Evolutionary conservation across 345 rosid genomes (phyloP).

Genomic region (Salix koriyanagi): DNA sequence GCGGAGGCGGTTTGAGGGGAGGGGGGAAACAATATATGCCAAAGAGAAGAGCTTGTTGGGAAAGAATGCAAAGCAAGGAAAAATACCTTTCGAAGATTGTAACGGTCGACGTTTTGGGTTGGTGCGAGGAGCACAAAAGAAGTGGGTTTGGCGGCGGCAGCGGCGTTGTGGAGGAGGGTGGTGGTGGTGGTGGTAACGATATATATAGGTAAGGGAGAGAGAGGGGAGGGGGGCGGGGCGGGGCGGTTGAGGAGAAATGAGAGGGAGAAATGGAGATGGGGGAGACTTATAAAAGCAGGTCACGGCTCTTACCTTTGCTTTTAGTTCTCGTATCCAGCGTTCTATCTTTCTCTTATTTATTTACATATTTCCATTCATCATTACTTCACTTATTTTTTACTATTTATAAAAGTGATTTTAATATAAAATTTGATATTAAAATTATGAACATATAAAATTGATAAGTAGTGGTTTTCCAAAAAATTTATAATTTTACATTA

Average conservation of each 20-base stretch:
- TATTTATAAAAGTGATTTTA: not conserved
- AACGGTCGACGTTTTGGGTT: not conserved
- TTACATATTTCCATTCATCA: not conserved
- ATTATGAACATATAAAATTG: too few species aligned
- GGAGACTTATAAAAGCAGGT: slow-evolving; percentile 24
- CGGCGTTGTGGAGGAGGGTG: not conserved
- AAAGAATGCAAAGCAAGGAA: not conserved
- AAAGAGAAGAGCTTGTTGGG: not conserved
- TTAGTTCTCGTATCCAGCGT: not conserved
- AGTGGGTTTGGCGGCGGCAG: not conserved
- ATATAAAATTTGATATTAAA: too few species aligned
- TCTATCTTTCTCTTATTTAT: not conserved
- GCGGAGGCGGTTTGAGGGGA: not conserved
- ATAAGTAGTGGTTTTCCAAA: too few species aligned
- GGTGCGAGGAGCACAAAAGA: not conserved
- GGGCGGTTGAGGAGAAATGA: not conserved
- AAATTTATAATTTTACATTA: too few species aligned
- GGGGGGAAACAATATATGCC: not conserved
- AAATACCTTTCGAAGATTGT: not conserved
- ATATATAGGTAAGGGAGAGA: not conserved
- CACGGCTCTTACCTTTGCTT: slow-evolving; percentile 22
- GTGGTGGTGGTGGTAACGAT: not conserved
- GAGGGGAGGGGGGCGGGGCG: not conserved
- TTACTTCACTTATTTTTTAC: not conserved
- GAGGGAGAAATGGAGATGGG: not conserved